A percentile compares a stretch with the other conserved stretches of the same genome.
phyloP scores from a whole-genome alignment of 139 green algal genomes.

The Picochlorum sp. region DNA sequence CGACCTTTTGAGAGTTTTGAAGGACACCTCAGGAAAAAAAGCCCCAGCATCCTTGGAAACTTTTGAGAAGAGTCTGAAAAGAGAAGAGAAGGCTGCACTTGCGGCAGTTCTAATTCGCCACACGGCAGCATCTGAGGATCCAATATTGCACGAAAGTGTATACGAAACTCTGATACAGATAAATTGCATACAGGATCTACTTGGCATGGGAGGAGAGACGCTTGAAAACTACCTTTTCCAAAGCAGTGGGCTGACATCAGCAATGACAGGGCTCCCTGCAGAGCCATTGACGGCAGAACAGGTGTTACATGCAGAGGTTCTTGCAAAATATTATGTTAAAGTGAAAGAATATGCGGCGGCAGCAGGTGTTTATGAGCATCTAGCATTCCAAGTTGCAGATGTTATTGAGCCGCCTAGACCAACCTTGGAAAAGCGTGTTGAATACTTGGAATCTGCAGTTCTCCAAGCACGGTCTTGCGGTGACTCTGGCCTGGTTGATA shows the following conservation, averaged over 20 bases:
- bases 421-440: slow-evolving; percentile 43
- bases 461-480: slow-evolving; percentile 57
- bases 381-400: slow-evolving; percentile 42
- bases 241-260: slow-evolving; percentile 31
- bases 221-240: slow-evolving; percentile 53
- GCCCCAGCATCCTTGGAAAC: slow-evolving; percentile 21
- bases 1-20: slow-evolving; percentile 36
- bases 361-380: slow-evolving; percentile 41
- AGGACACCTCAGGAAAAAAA: slow-evolving; percentile 1
- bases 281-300: slow-evolving; percentile 23
- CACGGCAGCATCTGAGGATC: slow-evolving; percentile 25
- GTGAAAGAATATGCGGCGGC: slow-evolving; percentile 20
- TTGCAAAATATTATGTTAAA: slow-evolving; percentile 51
- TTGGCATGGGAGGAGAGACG: slow-evolving; percentile 25
- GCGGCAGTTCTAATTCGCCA: slow-evolving; percentile 15
- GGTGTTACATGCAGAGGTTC: slow-evolving; percentile 33
- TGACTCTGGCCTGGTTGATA: slow-evolving; percentile 38
- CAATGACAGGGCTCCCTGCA: slow-evolving; percentile 1
- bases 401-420: slow-evolving; percentile 31
- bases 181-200: slow-evolving; percentile 23
- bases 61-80: slow-evolving; percentile 22
- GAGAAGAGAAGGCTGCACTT: slow-evolving; percentile 19
- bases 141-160: slow-evolving; percentile 42
- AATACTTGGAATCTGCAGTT: slow-evolving; percentile 43
- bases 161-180: slow-evolving; percentile 48